phyloP scores from a whole-genome alignment of 495 filamentous ascomycete genomes.

The Daldinia decipiens region DNA sequence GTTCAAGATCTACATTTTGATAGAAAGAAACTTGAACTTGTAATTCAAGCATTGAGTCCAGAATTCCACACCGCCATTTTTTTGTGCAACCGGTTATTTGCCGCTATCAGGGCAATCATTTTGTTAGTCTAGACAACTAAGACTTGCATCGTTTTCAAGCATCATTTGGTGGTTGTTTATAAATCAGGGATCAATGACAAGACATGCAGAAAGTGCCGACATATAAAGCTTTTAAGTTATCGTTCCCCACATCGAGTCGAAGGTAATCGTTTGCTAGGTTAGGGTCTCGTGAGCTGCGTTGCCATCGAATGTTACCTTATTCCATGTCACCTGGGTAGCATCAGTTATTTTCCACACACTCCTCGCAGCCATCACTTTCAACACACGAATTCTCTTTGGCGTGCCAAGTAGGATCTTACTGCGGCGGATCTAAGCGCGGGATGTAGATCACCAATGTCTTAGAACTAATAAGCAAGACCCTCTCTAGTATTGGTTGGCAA shows the following conservation, averaged over 20 bases:
- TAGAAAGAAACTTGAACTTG: constrained; percentile 32
- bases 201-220: constrained; percentile 33
- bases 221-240: not conserved
- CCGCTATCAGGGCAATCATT: constrained; percentile 8
- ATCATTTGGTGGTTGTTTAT: not conserved
- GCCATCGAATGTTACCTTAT: not conserved
- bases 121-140: constrained; percentile 18
- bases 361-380: constrained; percentile 12
- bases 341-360: not conserved
- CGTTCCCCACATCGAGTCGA: not conserved
- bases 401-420: constrained; percentile 30
- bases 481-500: not conserved
- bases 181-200: constrained; percentile 6
- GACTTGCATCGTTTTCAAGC: constrained; percentile 12
- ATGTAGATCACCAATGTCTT: constrained; percentile 12
- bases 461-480: not conserved
- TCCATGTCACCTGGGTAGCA: not conserved
- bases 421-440: constrained; percentile 26
- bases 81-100: constrained; percentile 7
- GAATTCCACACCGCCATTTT: constrained; percentile 29
- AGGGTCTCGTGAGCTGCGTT: constrained; percentile 9
- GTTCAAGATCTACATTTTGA: constrained; percentile 28
- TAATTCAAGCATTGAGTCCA: constrained; percentile 13
- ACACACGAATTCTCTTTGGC: constrained; percentile 21
- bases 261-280: constrained; percentile 16